phyloP scores from a whole-genome alignment of 1,284 basidiomycete genomes.

The Calocybe gambosa region DNA sequence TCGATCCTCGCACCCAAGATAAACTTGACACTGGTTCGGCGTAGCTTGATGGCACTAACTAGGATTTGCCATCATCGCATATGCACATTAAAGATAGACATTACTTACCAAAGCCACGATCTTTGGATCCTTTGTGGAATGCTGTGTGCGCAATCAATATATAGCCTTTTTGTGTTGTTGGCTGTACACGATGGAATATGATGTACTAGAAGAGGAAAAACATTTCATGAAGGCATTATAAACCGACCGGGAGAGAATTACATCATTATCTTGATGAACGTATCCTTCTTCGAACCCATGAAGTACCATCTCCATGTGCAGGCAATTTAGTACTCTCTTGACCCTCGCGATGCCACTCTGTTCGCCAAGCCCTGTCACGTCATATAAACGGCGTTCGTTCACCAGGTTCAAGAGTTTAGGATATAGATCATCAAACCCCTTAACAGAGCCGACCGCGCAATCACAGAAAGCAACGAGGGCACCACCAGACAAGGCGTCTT shows the following conservation, averaged over 20 bases:
- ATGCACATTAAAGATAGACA: background rate
- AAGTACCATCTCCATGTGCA: constrained; percentile 87
- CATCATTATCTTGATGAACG: constrained; percentile 92
- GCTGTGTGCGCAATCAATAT: constrained; percentile 87
- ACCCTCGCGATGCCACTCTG: constrained; percentile 71
- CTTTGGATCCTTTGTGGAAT: constrained; percentile 73
- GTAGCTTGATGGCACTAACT: constrained; percentile 83
- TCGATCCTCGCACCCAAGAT: constrained; percentile 74
- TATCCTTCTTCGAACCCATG: constrained; percentile 84
- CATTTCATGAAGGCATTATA: background rate
- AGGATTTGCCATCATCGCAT: background rate
- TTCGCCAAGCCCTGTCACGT: constrained; percentile 46
- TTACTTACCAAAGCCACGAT: constrained; percentile 65
- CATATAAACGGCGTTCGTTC: constrained; percentile 74
- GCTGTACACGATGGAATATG: constrained; percentile 84
- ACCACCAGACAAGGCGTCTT: constrained; percentile 89
- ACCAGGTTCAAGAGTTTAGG: constrained; percentile 88
- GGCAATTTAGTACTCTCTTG: constrained; percentile 79
- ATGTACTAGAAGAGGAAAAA: constrained; percentile 65
- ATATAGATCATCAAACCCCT: constrained; percentile 96
- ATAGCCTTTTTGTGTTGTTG: constrained; percentile 86
- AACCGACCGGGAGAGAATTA: constrained; percentile 35
- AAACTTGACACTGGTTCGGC: constrained; percentile 73
- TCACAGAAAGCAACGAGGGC: constrained; percentile 84
- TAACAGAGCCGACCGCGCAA: constrained; percentile 85